Base-by-base conservation (phyloP, 1,139 yeast genomes). In the Yamadazyma blattariae region DNA sequence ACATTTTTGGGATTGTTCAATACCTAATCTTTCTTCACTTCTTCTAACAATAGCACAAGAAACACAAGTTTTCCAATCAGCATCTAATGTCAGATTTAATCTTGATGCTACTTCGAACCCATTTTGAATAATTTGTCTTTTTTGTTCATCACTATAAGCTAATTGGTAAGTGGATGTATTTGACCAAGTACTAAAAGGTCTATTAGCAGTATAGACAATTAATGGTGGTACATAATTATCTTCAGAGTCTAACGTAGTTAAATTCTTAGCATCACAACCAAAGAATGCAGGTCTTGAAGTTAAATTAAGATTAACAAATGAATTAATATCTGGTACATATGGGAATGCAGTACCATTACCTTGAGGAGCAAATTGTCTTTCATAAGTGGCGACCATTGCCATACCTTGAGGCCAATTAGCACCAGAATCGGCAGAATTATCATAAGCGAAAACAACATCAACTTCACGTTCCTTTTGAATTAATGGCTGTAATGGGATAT, bases 31-130 rank as follows among this genome's bases (percentile, higher is more conserved):
- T 63, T 88, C 95, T 54, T 83, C 82, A 37, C 83, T 79, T 57
- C 96, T 79, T 59, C 88, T 82, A 39, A 89, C 70, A 36, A 89
- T 77, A 7, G 97, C 97, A 68, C 97, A 89, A 1, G 90, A 87
- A 35, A 89, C 75, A 68, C 97, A 89, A 7, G 83, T 74, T 35
- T 76, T 70, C 82, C 89, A 89, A 36, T 83, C 82, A 2, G 66
- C 58, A 50, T 85, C 95, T 28, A 82, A 63, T 5, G 96, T 84
- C 28, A 78, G 64, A 55, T 88, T 88, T 47, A 74, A 71, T 56
- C 88, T 77, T 1, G 95, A 73, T 19, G 85, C 77, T 24, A 77
- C 76, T 55, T 85, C 94, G 55, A 82, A 87, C 10, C 96, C 97
- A 56, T 89, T 89, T 50, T 72, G 64, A 43, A 89, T 77, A 65